Evolutionary conservation across 139 green algal genomes (phyloP).

Genomic region (Tetraselmis striata): DNA sequence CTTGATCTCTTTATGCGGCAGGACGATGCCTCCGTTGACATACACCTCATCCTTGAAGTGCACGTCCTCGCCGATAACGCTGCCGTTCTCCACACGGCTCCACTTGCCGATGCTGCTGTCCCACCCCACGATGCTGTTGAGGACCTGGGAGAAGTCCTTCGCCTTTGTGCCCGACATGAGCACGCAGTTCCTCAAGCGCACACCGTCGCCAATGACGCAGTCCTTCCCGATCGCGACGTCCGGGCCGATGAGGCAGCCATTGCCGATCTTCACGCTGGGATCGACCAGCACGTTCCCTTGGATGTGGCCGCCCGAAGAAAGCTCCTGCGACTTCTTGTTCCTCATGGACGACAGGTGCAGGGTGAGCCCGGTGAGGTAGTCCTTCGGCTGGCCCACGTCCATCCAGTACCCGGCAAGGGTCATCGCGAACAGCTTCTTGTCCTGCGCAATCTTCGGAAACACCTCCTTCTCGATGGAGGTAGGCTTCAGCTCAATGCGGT

Average conservation of each 20-base stretch:
- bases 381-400: slow-evolving; percentile 95
- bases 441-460: slow-evolving; percentile 85
- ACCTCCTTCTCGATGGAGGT: slow-evolving; percentile 95
- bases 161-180: slow-evolving; percentile 75
- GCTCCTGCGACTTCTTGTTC: slow-evolving; percentile 34
- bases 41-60: slow-evolving; percentile 82
- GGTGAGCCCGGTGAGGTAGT: slow-evolving; percentile 78
- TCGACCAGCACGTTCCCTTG: slow-evolving; percentile 77
- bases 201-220: slow-evolving; percentile 84
- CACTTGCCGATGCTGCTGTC: slow-evolving; percentile 72
- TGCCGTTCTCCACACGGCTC: slow-evolving; percentile 86
- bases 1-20: slow-evolving; percentile 94
- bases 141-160: slow-evolving; percentile 66
- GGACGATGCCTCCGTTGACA: slow-evolving; percentile 89
- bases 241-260: slow-evolving; percentile 77
- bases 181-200: slow-evolving; percentile 82
- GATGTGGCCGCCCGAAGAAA: slow-evolving; percentile 49
- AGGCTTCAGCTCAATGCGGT: slow-evolving; percentile 87
- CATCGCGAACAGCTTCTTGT: slow-evolving; percentile 81
- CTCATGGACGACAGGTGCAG: slow-evolving; percentile 81
- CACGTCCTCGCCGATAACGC: slow-evolving; percentile 92
- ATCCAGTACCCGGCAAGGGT: slow-evolving; percentile 95
- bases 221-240: slow-evolving; percentile 83
- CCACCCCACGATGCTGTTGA: slow-evolving; percentile 90
- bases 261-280: slow-evolving; percentile 67